Evolutionary conservation across 495 filamentous ascomycete genomes (phyloP).

Genomic region (Cladorrhinum samala): DNA sequence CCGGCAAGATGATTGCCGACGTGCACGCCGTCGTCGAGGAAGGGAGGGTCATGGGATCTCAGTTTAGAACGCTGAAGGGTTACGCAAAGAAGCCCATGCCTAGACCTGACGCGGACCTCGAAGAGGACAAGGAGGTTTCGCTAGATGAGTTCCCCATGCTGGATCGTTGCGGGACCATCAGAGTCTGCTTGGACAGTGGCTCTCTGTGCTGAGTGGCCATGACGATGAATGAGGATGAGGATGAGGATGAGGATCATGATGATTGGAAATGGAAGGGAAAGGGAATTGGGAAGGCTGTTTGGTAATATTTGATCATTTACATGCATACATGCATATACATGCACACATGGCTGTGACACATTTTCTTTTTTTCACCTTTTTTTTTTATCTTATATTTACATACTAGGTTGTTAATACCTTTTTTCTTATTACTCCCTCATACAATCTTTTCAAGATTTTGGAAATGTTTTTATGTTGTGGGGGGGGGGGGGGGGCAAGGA

Average conservation of each 20-base stretch:
- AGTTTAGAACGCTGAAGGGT: constrained; percentile 81
- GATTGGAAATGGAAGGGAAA: not conserved
- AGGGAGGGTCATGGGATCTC: constrained; percentile 66
- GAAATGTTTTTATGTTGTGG: too few relatives aligned
- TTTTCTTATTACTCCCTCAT: not conserved
- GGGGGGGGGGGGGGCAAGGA: too few relatives aligned
- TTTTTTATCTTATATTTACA: not conserved
- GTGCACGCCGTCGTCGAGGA: constrained; percentile 80
- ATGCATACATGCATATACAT: not conserved
- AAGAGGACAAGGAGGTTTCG: not conserved
- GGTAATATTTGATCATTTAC: not conserved
- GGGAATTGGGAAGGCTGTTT: not conserved
- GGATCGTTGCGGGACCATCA: constrained; percentile 15
- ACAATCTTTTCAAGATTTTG: too few relatives aligned
- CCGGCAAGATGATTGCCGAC: constrained; percentile 59
- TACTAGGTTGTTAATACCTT: not conserved
- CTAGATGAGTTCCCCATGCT: not conserved
- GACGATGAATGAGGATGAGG: not conserved
- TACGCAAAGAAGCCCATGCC: constrained; percentile 79
- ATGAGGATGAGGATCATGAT: not conserved
- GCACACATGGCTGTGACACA: not conserved
- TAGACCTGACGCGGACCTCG: not conserved
- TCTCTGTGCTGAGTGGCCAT: constrained; percentile 4
- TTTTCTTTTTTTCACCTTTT: not conserved
- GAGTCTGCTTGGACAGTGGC: constrained; percentile 16